A percentile compares a stretch with the other conserved stretches of the same genome.
Evolutionary conservation across 352 stramenopile genomes (phyloP).

Genomic region (Phytophthora rubi): DNA sequence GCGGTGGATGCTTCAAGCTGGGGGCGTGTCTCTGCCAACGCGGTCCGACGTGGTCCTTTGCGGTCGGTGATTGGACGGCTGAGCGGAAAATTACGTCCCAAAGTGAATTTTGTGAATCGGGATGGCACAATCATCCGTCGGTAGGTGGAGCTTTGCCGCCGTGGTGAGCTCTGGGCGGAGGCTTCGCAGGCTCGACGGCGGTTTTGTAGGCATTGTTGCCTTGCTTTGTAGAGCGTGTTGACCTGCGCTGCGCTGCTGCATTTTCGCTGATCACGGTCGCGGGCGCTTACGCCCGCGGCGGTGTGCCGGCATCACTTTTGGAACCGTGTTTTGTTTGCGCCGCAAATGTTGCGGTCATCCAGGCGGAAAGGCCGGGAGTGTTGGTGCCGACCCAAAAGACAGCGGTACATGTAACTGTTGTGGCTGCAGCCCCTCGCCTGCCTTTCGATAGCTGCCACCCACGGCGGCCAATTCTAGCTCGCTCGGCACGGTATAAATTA

Average conservation of each 20-base stretch:
- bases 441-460: too few relatives aligned
- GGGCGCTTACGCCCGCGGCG: not conserved
- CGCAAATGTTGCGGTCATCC: too few relatives aligned
- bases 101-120: not conserved
- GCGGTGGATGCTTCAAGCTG: conserved; percentile 17
- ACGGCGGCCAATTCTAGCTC: not conserved
- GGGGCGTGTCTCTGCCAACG: conserved; percentile 28
- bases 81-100: not conserved
- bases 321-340: not conserved
- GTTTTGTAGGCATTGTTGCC: too few relatives aligned
- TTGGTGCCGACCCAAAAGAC: too few relatives aligned
- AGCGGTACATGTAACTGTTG: too few relatives aligned
- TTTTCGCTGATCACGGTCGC: not conserved
- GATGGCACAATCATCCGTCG: not conserved
- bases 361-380: too few relatives aligned
- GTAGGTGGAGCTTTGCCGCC: not conserved
- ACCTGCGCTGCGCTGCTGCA: too few relatives aligned
- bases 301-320: not conserved
- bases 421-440: too few relatives aligned
- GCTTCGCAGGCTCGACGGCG: too few relatives aligned
- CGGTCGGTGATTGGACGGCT: conserved; percentile 2
- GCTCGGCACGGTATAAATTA: not conserved
- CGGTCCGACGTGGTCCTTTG: conserved; percentile 17
- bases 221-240: not conserved
- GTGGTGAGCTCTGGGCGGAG: not conserved